A percentile compares a stretch with the other conserved stretches of the same genome.
Evolutionary conservation across 768 basidiomycete genomes (phyloP).

Genomic region (Leccinum variicolor): DNA sequence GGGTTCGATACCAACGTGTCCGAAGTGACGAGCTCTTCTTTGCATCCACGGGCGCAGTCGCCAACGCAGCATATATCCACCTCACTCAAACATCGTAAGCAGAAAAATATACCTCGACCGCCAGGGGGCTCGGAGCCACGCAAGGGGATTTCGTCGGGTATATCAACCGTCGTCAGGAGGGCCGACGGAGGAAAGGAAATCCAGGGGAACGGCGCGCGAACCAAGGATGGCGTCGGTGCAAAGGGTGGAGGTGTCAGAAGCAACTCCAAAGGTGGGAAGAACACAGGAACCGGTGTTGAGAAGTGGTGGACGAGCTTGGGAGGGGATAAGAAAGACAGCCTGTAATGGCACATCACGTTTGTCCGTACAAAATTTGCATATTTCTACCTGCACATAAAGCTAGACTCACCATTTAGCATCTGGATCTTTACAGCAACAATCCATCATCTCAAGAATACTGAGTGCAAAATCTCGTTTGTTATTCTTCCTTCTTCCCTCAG

Average conservation of each 20-base stretch:
- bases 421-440: too few species aligned
- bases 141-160: slow-evolving; percentile 63
- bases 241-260: slow-evolving; percentile 6
- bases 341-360: not conserved
- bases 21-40: not conserved
- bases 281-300: slow-evolving; percentile 1
- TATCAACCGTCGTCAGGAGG: slow-evolving; percentile 48
- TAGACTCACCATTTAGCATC: too few species aligned
- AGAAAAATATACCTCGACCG: not conserved
- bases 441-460: not conserved
- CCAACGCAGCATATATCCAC: not conserved
- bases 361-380: not conserved
- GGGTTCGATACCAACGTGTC: not conserved
- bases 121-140: slow-evolving; percentile 14
- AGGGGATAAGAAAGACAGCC: slow-evolving; percentile 9
- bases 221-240: not conserved
- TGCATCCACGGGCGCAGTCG: not conserved
- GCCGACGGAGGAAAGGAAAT: slow-evolving; percentile 9
- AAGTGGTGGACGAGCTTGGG: slow-evolving; percentile 48
- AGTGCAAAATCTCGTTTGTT: not conserved
- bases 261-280: not conserved
- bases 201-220: slow-evolving; percentile 2
- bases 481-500: not conserved
- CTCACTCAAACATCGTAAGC: not conserved
- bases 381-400: too few species aligned